Conservation (phyloP, 148 eudicot species). For the Rhododendron vialii region DNA sequence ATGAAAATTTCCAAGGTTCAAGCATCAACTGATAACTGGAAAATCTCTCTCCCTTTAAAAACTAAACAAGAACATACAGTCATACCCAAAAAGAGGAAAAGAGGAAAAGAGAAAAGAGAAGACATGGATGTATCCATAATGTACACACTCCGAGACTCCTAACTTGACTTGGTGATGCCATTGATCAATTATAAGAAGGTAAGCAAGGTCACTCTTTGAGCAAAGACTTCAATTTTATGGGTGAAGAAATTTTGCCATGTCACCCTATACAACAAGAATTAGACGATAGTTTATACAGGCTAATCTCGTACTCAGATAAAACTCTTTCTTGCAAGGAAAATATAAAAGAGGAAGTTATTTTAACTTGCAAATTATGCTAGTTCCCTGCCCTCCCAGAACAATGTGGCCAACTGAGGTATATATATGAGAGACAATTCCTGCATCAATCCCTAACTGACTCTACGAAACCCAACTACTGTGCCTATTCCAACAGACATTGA, state of each 20-base stretch:
- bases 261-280: not conserved
- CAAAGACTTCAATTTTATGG: not conserved
- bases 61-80: not conserved
- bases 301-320: not conserved
- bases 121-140: not conserved
- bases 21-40: not conserved
- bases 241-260: not conserved
- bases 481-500: not conserved
- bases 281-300: not conserved
- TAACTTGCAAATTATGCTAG: not conserved
- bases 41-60: not conserved
- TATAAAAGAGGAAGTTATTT: not conserved
- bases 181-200: not conserved
- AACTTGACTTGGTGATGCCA: not conserved
- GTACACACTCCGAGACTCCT: not conserved
- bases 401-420: not conserved
- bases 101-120: not conserved
- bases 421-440: not conserved
- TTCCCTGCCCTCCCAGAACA: not conserved
- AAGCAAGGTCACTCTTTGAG: not conserved
- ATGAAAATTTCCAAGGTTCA: not conserved
- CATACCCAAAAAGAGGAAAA: not conserved
- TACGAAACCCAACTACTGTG: not conserved
- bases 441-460: not conserved
- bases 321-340: not conserved